A percentile compares a stretch with the other conserved stretches of the same genome.
Conservation (phyloP, 345 rosid genomes). For the Corymbia maculata region DNA sequence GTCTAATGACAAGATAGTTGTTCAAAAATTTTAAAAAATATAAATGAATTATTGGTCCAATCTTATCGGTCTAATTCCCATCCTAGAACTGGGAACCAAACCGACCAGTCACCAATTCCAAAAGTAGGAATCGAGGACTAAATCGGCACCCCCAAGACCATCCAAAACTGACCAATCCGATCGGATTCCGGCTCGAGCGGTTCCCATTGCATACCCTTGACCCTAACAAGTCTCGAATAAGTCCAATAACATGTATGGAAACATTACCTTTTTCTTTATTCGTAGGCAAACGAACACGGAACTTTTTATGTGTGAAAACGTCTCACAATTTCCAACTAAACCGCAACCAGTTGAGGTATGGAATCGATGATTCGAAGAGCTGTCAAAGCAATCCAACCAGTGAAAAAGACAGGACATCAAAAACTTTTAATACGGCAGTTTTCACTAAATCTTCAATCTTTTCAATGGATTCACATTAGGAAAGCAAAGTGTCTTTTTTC, state of each 20-base stretch:
- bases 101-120: too few species aligned
- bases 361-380: background rate
- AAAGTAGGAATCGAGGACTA: too few species aligned
- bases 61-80: too few species aligned
- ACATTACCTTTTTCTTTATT: background rate
- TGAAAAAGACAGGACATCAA: background rate
- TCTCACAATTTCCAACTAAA: background rate
- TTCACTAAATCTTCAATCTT: background rate
- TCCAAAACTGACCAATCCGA: too few species aligned
- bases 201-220: too few species aligned
- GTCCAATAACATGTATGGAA: background rate
- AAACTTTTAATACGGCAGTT: background rate
- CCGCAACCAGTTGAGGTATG: background rate
- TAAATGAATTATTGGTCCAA: too few species aligned
- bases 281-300: background rate
- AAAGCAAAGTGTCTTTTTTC: background rate
- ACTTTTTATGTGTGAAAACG: background rate
- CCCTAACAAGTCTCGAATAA: background rate
- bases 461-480: background rate
- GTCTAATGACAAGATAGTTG: too few species aligned
- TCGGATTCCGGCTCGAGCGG: too few species aligned
- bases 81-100: too few species aligned
- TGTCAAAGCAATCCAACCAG: background rate
- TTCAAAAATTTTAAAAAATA: too few species aligned
- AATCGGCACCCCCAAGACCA: too few species aligned